These are phyloP conservation scores for Colletotrichum cereale DNA, from an alignment of 2,329 filamentous ascomycete genomes.

Conservation along the genomic window DNA sequence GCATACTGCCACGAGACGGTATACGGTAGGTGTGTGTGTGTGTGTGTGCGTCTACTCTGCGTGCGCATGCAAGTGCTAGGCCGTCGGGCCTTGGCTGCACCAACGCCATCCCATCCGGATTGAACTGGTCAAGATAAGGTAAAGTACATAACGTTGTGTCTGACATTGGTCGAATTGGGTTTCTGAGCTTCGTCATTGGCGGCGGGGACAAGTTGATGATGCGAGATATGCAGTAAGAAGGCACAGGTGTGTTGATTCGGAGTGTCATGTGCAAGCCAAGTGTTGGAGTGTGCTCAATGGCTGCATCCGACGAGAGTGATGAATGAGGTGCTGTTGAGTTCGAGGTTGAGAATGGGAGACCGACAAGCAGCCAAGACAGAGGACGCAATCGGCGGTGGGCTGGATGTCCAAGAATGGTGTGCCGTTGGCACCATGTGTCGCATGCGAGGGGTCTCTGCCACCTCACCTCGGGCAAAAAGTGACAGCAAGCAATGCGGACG, in stretches of 20 bases:
- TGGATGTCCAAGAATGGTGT: not conserved
- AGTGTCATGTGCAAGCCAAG: not conserved
- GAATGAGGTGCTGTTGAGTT: not conserved
- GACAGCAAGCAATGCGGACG: not conserved
- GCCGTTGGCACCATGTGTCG: not conserved
- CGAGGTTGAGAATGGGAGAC: not conserved
- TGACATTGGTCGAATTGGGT: not conserved
- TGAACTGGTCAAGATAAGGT: constrained; percentile 4
- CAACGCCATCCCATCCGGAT: not conserved
- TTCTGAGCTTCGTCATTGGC: not conserved
- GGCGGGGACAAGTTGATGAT: not conserved
- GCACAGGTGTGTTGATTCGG: not conserved
- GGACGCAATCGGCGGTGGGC: not conserved
- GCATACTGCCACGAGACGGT: constrained; percentile 12
- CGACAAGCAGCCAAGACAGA: not conserved
- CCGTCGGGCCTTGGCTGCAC: constrained; percentile 1
- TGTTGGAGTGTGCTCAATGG: not conserved
- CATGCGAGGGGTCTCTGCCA: not conserved
- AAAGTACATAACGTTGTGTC: constrained; percentile 10
- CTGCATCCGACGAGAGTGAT: not conserved
- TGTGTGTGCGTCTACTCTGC: not conserved
- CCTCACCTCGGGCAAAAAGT: not conserved
- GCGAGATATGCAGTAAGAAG: not conserved
- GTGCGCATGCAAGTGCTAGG: constrained; percentile 14
- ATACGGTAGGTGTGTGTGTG: not conserved